Base-by-base conservation (phyloP, 208 protist genomes). In the Naegleria gruberi region DNA sequence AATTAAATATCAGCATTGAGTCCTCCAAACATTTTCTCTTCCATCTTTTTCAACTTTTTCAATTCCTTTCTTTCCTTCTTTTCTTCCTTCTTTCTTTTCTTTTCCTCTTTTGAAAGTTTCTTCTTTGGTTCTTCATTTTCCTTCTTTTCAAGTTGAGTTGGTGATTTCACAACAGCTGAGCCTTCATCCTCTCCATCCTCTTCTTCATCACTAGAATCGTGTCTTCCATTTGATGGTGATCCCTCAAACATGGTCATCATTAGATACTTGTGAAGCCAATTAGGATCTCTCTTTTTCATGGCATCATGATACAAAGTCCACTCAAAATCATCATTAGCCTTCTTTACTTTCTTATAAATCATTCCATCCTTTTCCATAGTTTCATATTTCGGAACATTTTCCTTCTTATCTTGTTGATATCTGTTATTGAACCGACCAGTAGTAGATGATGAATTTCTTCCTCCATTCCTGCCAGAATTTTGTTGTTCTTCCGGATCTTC, bases 361-460 rank as follows among this genome's bases (percentile, higher is more conserved):
- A 43, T 90, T 87, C 47, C 83, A 26, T 82, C 73, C 89, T 77
- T 43, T 84, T 47, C 90, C 89, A 65, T 77, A 90, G 77, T 90
- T 55, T 55, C 57, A 90, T 30, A 41, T 90, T 46, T 44, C 51
- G 89, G 89, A 1, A 23, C 19, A 30, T 65, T 10, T 23, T 65
- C 51, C 30, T 65, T 65, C 30, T 65, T 10, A 30, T 65, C 51
- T 65, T 23, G 15, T 23, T 65, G 51, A 65, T 65, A 19, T 65
- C 51, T 65, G n/a, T n/a, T n/a, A n/a, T n/a, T n/a, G n/a, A n/a
- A n/a, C n/a, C n/a, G n/a, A n/a, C n/a, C n/a, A n/a, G n/a, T n/a
- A n/a, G n/a, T n/a, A n/a, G n/a, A n/a, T n/a, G n/a, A n/a, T 65
- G 51, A 65, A 65, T 65, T 65, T 65, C 51, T 4, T 65, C 51